Percentiles rank a stretch among this genome's conserved stretches.
These are phyloP conservation scores for Afroboletus lepidellus DNA, from an alignment of 1,284 basidiomycete species.

Conservation along the genomic window DNA sequence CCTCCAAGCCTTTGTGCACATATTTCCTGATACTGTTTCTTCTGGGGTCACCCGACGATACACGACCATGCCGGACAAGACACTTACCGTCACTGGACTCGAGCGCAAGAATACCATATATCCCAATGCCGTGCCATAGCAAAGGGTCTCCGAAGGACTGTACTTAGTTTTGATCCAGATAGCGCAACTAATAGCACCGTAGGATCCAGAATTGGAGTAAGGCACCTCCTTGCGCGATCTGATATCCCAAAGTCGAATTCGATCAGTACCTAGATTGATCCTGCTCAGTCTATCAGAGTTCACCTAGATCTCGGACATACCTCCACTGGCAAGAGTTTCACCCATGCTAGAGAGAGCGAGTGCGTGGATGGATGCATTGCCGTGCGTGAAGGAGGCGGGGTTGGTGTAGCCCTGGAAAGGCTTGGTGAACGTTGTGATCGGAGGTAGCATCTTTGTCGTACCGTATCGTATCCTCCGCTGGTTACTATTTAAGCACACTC, in stretches of 20 bases:
- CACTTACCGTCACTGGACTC: neutral
- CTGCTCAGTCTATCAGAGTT: neutral
- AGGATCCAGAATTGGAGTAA: neutral
- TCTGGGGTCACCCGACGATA: neutral
- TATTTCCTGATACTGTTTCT: constrained; percentile 11
- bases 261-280: neutral
- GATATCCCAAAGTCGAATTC: neutral
- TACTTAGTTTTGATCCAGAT: neutral
- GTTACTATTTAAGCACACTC: neutral
- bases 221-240: neutral
- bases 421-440: neutral
- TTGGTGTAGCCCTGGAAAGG: neutral
- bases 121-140: neutral
- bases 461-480: neutral
- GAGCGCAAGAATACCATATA: neutral
- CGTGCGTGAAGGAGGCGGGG: neutral
- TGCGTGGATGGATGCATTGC: neutral
- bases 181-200: neutral
- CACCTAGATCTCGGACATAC: neutral
- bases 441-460: neutral
- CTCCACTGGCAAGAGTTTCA: neutral
- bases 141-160: neutral
- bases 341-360: neutral
- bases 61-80: neutral
- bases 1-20: constrained; percentile 9